These are phyloP conservation scores for Polygonum aviculare DNA, from an alignment of 148 eudicot species.

Conservation along the genomic window DNA sequence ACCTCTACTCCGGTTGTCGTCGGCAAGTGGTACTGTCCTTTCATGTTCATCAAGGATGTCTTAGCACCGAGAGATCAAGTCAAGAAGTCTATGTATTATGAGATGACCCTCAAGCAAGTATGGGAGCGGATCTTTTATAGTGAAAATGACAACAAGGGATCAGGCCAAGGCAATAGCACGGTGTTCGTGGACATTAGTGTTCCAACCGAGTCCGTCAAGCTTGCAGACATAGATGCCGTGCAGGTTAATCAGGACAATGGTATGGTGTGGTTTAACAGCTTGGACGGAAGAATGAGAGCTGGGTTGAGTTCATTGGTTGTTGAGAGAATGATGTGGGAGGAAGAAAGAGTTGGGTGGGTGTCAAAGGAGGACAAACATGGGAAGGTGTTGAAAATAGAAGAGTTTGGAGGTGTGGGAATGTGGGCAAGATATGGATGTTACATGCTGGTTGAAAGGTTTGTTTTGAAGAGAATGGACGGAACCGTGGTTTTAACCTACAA, in stretches of 20 bases:
- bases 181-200: slow-evolving; percentile 29
- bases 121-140: slow-evolving; percentile 50
- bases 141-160: neutral
- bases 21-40: slow-evolving; percentile 68
- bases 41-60: slow-evolving; percentile 40
- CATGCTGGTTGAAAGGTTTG: slow-evolving; percentile 68
- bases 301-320: slow-evolving; percentile 46
- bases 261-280: slow-evolving; percentile 32
- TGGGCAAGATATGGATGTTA: slow-evolving; percentile 56
- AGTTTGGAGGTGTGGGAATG: slow-evolving; percentile 25
- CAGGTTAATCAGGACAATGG: slow-evolving; percentile 19
- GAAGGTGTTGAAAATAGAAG: slow-evolving; percentile 35
- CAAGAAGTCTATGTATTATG: slow-evolving; percentile 17
- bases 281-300: slow-evolving; percentile 13
- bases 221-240: slow-evolving; percentile 27
- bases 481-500: slow-evolving; percentile 42
- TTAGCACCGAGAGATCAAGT: slow-evolving; percentile 13
- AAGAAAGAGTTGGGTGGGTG: slow-evolving; percentile 49
- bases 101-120: slow-evolving; percentile 22
- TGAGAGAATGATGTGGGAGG: slow-evolving; percentile 73
- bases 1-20: slow-evolving; percentile 21
- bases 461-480: slow-evolving; percentile 56
- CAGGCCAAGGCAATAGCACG: slow-evolving; percentile 13
- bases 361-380: slow-evolving; percentile 19
- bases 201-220: slow-evolving; percentile 27